A percentile compares a stretch with the other conserved stretches of the same genome.
Conservation (phyloP, 2,329 filamentous ascomycete genomes). For the Penicillium sp. region DNA sequence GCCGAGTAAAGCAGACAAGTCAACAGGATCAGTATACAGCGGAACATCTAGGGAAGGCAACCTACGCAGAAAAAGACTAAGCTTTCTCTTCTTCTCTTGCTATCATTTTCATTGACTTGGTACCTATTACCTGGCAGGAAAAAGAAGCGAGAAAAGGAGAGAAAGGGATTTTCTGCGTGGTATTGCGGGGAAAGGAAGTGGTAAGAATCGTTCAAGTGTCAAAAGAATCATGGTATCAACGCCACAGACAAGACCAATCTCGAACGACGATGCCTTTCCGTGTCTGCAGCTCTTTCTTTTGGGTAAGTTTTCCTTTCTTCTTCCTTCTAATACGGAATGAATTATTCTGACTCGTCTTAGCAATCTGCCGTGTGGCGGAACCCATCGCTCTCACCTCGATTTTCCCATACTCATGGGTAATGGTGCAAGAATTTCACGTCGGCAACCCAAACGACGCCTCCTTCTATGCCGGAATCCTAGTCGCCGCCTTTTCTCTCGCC, state of each 20-base stretch:
- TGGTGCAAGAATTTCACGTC: constrained; percentile 17
- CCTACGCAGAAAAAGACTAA: constrained; percentile 8
- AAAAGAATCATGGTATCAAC: constrained; percentile 58
- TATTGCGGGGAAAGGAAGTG: constrained; percentile 25
- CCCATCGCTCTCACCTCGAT: constrained; percentile 91
- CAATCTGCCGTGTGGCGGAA: constrained; percentile 87
- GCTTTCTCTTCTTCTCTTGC: not conserved
- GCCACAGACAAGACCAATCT: constrained; percentile 51
- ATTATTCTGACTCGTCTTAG: constrained; percentile 44
- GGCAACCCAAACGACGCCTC: constrained; percentile 61
- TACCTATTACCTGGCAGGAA: not conserved
- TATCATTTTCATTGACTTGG: not conserved
- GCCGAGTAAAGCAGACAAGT: not conserved
- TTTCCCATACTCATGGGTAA: constrained; percentile 85
- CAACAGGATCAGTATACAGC: not conserved
- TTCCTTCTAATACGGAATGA: not conserved
- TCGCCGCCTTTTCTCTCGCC: constrained; percentile 78
- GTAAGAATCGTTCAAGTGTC: constrained; percentile 52
- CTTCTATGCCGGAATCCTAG: constrained; percentile 82
- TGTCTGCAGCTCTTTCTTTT: constrained; percentile 78
- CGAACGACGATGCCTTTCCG: constrained; percentile 72
- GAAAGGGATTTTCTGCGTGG: constrained; percentile 10
- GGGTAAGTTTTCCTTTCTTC: constrained; percentile 51
- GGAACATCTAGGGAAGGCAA: constrained; percentile 9
- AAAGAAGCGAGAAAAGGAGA: not conserved